Evolutionary conservation across 129 eudicot genomes (phyloP).

Genomic region (Centaurea solstitialis): DNA sequence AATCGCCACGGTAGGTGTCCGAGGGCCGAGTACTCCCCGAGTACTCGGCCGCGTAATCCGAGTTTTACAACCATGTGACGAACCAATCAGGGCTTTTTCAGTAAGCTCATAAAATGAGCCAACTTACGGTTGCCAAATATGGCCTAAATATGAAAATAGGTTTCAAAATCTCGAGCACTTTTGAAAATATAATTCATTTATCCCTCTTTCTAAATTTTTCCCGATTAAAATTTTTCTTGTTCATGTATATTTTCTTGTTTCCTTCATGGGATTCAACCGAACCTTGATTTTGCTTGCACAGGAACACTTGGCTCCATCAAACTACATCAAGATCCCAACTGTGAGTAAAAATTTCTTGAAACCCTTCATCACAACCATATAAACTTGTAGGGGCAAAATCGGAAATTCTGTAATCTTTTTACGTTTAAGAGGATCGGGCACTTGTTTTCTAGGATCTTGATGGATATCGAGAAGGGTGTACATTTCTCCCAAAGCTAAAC

Average conservation of each 20-base stretch:
- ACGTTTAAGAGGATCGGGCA: not conserved
- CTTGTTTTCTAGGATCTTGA: slow-evolving; percentile 47
- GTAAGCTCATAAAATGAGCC: not conserved
- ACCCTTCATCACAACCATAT: not conserved
- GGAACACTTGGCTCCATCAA: slow-evolving; percentile 81
- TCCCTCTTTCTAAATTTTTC: slow-evolving; percentile 6
- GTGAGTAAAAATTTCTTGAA: slow-evolving; percentile 47
- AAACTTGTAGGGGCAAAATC: slow-evolving; percentile 15
- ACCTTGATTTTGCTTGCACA: slow-evolving; percentile 30
- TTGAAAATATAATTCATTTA: not conserved
- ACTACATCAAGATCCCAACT: slow-evolving; percentile 79
- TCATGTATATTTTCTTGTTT: not conserved
- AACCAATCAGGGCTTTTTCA: not conserved
- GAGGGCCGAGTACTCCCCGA: too few relatives aligned
- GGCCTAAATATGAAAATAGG: not conserved
- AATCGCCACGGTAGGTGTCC: too few relatives aligned
- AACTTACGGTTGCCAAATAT: not conserved
- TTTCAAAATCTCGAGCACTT: slow-evolving; percentile 14
- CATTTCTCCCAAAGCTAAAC: slow-evolving; percentile 74
- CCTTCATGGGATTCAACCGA: not conserved
- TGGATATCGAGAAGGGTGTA: slow-evolving; percentile 57
- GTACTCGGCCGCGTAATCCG: too few relatives aligned
- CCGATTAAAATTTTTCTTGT: too few relatives aligned
- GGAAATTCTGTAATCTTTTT: not conserved
- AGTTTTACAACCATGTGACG: too few relatives aligned